A percentile compares a stretch with the other conserved stretches of the same genome.
phyloP scores from a whole-genome alignment of 2,329 filamentous ascomycete species.

The Paracoccidioides brasiliensis region DNA sequence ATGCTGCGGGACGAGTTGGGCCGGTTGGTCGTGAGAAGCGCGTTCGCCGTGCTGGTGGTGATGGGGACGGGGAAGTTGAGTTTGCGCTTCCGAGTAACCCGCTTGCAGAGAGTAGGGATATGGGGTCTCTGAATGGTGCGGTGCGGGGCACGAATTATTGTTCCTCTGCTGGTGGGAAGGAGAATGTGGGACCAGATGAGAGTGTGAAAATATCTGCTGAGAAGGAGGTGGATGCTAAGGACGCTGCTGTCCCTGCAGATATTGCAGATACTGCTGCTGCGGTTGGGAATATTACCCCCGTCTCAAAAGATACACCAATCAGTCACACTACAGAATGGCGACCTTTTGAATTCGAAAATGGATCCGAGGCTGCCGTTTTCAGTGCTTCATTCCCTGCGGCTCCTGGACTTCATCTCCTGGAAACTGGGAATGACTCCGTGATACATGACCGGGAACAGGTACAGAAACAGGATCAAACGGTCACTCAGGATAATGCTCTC shows the following conservation, averaged over 20 bases:
- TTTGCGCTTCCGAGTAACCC: conserved; percentile 47
- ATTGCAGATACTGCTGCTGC: conserved; percentile 9
- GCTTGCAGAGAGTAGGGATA: conserved; percentile 17
- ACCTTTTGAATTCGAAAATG: conserved; percentile 48
- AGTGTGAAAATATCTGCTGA: not conserved
- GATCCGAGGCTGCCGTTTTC: conserved; percentile 35
- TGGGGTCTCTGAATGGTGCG: not conserved
- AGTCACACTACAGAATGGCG: conserved; percentile 39
- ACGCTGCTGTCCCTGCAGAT: conserved; percentile 18
- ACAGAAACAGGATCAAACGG: not conserved
- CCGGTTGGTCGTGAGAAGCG: conserved; percentile 61
- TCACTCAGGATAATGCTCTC: not conserved
- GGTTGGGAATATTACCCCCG: not conserved
- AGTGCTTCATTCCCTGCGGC: conserved; percentile 39
- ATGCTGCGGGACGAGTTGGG: conserved; percentile 49
- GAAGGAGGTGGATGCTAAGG: conserved; percentile 15
- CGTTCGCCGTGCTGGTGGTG: conserved; percentile 49
- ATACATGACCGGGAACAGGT: not conserved
- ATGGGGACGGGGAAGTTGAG: conserved; percentile 59
- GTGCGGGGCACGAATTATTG: not conserved
- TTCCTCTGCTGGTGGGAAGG: not conserved
- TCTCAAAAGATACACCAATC: conserved; percentile 15
- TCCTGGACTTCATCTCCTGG: conserved; percentile 6
- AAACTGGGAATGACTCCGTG: not conserved
- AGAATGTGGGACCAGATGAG: not conserved